Base-by-base conservation (phyloP, 1,139 yeast genomes). In the Yamadazyma dushanensis region DNA sequence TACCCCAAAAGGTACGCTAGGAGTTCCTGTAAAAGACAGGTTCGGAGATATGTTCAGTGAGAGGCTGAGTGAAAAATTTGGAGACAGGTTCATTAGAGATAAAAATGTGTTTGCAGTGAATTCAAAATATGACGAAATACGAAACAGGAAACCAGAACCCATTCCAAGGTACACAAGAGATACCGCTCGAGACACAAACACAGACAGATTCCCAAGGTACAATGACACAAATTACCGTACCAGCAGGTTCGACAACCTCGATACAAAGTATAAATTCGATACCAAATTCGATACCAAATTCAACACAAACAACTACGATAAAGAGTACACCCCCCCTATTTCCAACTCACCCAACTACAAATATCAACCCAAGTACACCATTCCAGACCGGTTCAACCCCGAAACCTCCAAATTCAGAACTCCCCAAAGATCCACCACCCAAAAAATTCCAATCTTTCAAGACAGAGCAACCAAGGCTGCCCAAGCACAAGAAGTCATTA, bases 401-500 rank as follows among this genome's bases (percentile, higher is more conserved):
- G 13, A n/a, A 10, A n/a, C n/a, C n/a, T 19, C 7, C 22, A 19
- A 19, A 19, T 19, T 19, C 22, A 19, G 22, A 8, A 19, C 22
- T 10, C 9, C 9, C 7, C 7, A 19, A 19, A 19, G 22, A 19
- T 19, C 9, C 7, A 19, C 22, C n/a, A n/a, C n/a, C 20, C 14
- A 36, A 23, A 43, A 31, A 14, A 19, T 20, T 6, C 16, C 24
- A 13, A 6, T 8, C 4, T 25, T 18, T 5, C 39, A 36, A 13
- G 19, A 14, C 8, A 16, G 21, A 22, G 28, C 33, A 2, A 32
- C n/a, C n/a, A n/a, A n/a, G n/a, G n/a, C n/a, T n/a, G n/a, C n/a
- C n/a, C n/a, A n/a, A n/a, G n/a, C n/a, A n/a, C n/a, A 31, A 21
- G 48, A 51, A 34, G 33, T 51, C 11, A 34, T 41, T 3, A 31